phyloP scores from a whole-genome alignment of 1,284 basidiomycete genomes.

The Cutaneotrichosporon sp. region DNA sequence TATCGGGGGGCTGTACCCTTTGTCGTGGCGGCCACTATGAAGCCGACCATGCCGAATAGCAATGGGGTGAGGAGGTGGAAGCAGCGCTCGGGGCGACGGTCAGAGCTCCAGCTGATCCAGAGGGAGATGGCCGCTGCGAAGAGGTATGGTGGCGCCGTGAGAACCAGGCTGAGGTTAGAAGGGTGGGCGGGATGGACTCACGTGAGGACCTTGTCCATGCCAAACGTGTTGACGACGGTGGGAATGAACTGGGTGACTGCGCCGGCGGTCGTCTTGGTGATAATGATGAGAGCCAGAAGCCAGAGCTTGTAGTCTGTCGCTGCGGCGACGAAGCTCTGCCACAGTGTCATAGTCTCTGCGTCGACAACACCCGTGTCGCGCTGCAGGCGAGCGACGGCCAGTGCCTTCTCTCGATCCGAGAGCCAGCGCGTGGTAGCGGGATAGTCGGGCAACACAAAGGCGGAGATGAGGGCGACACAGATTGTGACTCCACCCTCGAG shows the following conservation, averaged over 20 bases:
- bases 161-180: slow-evolving; percentile 35
- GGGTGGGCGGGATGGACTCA: slow-evolving; percentile 24
- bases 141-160: slow-evolving; percentile 45
- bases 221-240: slow-evolving; percentile 37
- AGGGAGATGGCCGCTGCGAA: slow-evolving; percentile 34
- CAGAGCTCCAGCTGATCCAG: slow-evolving; percentile 31
- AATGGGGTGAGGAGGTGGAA: slow-evolving; percentile 49
- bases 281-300: slow-evolving; percentile 28
- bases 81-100: slow-evolving; percentile 34
- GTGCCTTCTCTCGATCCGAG: slow-evolving; percentile 44
- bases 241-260: slow-evolving; percentile 36
- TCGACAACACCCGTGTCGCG: slow-evolving; percentile 27
- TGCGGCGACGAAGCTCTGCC: slow-evolving; percentile 27
- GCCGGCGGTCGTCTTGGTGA: slow-evolving; percentile 29
- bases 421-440: slow-evolving; percentile 52
- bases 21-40: slow-evolving; percentile 38
- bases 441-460: slow-evolving; percentile 47
- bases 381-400: slow-evolving; percentile 21
- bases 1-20: slow-evolving; percentile 37
- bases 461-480: slow-evolving; percentile 32
- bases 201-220: slow-evolving; percentile 33
- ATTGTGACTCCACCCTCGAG: slow-evolving; percentile 39
- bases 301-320: slow-evolving; percentile 34
- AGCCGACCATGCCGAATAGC: slow-evolving; percentile 37
- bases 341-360: slow-evolving; percentile 19